These are phyloP conservation scores for Epichloe typhina DNA, from an alignment of 2,329 filamentous ascomycete genomes.

Conservation along the genomic window DNA sequence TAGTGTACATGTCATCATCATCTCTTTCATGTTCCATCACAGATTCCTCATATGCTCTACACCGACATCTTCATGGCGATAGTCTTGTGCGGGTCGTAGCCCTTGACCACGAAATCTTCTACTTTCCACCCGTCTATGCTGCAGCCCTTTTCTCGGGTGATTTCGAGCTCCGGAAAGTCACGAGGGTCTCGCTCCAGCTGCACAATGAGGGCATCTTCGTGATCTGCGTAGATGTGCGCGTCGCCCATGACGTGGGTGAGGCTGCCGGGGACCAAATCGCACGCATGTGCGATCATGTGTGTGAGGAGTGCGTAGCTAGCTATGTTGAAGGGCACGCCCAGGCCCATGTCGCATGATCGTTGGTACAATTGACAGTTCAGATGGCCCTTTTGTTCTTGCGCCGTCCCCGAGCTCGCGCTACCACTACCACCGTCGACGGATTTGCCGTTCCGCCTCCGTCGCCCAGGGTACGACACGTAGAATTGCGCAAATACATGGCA, in stretches of 20 bases:
- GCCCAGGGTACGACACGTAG: constrained; percentile 63
- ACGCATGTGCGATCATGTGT: constrained; percentile 86
- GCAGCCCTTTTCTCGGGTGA: constrained; percentile 52
- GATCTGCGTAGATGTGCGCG: constrained; percentile 91
- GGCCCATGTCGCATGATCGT: constrained; percentile 88
- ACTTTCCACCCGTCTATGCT: constrained; percentile 82
- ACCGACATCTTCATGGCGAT: constrained; percentile 99
- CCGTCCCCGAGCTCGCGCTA: not conserved
- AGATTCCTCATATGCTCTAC: constrained; percentile 19
- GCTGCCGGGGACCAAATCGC: constrained; percentile 70
- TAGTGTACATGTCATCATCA: not conserved
- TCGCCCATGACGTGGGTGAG: constrained; percentile 96
- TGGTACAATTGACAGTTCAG: constrained; percentile 88
- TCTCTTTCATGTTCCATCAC: not conserved
- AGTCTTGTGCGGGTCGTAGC: constrained; percentile 79
- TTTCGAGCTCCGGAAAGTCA: constrained; percentile 66
- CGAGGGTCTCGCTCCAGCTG: constrained; percentile 72
- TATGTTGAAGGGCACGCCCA: constrained; percentile 97
- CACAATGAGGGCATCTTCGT: constrained; percentile 71
- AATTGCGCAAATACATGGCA: constrained; percentile 99
- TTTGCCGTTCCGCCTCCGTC: constrained; percentile 3
- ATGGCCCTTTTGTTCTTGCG: constrained; percentile 41
- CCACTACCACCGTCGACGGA: not conserved
- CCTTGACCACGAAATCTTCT: constrained; percentile 77
- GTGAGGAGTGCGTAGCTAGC: constrained; percentile 87